Evolutionary conservation across 257 asterid genomes (phyloP), one percentile per base, ranked within the genome.

Genomic region (Fraxinus cuspidata): DNA sequence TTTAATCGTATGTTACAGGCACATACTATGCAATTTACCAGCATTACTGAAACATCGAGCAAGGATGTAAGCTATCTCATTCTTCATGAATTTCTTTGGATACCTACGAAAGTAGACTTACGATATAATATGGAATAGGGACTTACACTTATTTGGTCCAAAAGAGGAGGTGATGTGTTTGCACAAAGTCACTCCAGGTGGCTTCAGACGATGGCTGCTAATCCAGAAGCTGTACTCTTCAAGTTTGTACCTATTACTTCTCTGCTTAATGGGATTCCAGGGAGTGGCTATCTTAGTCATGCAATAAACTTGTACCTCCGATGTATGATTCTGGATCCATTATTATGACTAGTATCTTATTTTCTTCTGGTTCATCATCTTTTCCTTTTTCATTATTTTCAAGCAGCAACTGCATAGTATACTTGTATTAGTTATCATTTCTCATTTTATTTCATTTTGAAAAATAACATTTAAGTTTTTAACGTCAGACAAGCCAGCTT

Each of bases 91-190:
- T 78, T 21, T 56, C 40, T 9, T 35, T 27, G 67, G 75, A 65
- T 72, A 37, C 73, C 68, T 66, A 29, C 29, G 77, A 11, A 71
- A 37, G 67, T 76, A 77, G 75, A 82, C 78, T 80, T 42, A 78
- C 77, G 58, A 49, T 56, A 58, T 80, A 44, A 74, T 80, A 34
- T 82, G 79, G 74, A 79, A 65, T 86, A 96, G 99, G 98, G 98
- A 56, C 97, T 96, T 56, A 92, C 99, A 6, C 89, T 96, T 65
- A 92, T 96, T 85, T 96, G 98, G 97, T 93, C 98, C 74, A 93
- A 93, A 91, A 88, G 99, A 87, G 99, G 99, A 65, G 98, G 99
- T 56, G 96, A 96, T 78, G 94, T 93, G 78, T 96, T 96, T 85
- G 85, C 97, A 8, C 99, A 92, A 84, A 93, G 96, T 88, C 99